Conservation (phyloP, 2,329 filamentous ascomycete species). For the Cladosporium sphaerospermum region DNA sequence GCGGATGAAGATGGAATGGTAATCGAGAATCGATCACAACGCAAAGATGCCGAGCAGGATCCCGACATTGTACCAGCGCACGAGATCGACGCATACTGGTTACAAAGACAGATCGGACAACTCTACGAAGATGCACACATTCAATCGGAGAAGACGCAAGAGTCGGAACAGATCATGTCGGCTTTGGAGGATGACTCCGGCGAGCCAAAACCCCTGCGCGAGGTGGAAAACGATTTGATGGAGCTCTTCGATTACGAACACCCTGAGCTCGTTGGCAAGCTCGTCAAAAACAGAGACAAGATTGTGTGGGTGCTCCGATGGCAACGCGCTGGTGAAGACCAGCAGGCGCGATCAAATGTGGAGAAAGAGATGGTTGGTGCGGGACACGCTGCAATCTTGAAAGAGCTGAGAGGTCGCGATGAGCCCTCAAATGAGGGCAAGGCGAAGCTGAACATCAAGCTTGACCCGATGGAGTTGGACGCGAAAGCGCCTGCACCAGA, state of each 20-base stretch:
- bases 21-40: conserved; percentile 61
- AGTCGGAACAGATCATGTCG: conserved; percentile 75
- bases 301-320: conserved; percentile 92
- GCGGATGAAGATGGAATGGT: conserved; percentile 76
- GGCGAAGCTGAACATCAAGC: conserved; percentile 67
- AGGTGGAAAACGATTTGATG: conserved; percentile 98
- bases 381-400: conserved; percentile 77
- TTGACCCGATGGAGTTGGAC: conserved; percentile 74
- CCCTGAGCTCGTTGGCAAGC: conserved; percentile 81
- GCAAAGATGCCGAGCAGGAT: conserved; percentile 45
- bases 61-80: conserved; percentile 64
- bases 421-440: conserved; percentile 53
- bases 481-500: conserved; percentile 39
- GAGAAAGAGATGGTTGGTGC: conserved; percentile 89
- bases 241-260: conserved; percentile 97
- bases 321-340: conserved; percentile 72
- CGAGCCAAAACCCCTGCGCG: conserved; percentile 76
- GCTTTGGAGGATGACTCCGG: conserved; percentile 65
- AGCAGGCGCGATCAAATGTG: conserved; percentile 63
- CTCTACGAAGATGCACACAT: conserved; percentile 87
- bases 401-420: conserved; percentile 74
- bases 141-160: conserved; percentile 85
- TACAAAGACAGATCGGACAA: conserved; percentile 84
- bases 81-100: conserved; percentile 95
- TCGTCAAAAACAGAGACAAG: conserved; percentile 88